A percentile compares a stretch with the other conserved stretches of the same genome.
phyloP scores from a whole-genome alignment of 768 basidiomycete genomes.

The Suillus luteus region DNA sequence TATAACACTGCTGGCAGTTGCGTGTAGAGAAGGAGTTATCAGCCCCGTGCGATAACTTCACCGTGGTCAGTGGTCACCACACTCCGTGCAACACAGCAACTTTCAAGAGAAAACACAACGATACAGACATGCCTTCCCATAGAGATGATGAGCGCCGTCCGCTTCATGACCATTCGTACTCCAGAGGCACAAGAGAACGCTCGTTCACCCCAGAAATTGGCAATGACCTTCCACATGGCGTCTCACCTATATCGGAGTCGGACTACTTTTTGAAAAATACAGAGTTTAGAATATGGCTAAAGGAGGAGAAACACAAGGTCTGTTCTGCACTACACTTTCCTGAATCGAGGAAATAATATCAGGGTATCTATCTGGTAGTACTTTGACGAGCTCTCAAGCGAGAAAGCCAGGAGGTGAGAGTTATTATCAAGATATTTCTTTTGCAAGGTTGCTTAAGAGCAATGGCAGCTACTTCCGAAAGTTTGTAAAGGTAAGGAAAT shows the following conservation, averaged over 20 bases:
- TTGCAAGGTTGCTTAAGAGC: slow-evolving; percentile 31
- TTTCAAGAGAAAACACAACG: background rate
- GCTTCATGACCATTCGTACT: slow-evolving; percentile 31
- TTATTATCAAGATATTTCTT: slow-evolving; percentile 12
- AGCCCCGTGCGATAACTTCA: background rate
- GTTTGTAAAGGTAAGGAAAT: slow-evolving; percentile 70
- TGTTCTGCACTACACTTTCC: slow-evolving; percentile 34
- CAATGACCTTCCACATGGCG: slow-evolving; percentile 52
- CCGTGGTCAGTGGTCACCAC: background rate
- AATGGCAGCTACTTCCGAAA: slow-evolving; percentile 81
- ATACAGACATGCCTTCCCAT: slow-evolving; percentile 20
- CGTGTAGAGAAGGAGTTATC: background rate
- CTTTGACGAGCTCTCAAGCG: slow-evolving; percentile 83
- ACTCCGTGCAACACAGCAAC: background rate
- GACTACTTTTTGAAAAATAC: slow-evolving; percentile 90
- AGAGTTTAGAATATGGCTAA: slow-evolving; percentile 88
- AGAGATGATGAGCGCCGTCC: slow-evolving; percentile 9
- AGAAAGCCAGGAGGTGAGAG: slow-evolving; percentile 73
- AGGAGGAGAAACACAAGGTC: slow-evolving; percentile 66
- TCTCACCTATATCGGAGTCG: slow-evolving; percentile 69
- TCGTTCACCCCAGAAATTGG: slow-evolving; percentile 50
- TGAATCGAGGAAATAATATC: slow-evolving; percentile 27
- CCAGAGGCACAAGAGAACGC: slow-evolving; percentile 17
- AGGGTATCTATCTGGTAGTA: slow-evolving; percentile 49
- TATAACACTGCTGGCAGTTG: background rate